phyloP scores from a whole-genome alignment of 441 rosid genomes.

The Bocquillonia castaneifolia region DNA sequence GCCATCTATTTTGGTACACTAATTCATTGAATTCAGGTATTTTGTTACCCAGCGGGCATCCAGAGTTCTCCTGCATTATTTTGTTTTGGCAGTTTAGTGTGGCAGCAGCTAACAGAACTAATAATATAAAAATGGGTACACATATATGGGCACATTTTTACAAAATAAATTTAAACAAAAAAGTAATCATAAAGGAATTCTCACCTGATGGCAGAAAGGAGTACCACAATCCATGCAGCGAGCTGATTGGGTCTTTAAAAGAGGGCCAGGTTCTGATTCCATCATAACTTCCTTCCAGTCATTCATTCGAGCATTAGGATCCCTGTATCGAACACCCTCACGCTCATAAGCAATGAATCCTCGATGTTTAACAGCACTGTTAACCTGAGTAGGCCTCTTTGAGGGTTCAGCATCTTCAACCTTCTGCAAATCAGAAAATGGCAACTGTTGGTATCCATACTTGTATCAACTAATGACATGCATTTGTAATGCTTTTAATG shows the following conservation, averaged over 20 bases:
- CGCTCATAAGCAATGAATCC: conserved; percentile 96
- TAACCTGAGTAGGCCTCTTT: conserved; percentile 64
- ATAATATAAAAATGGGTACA: neutral
- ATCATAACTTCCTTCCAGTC: conserved; percentile 98
- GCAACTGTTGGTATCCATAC: neutral
- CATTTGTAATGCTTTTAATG: neutral
- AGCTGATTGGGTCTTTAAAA: conserved; percentile 89
- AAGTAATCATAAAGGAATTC: neutral
- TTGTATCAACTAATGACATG: neutral
- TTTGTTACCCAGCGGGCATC: conserved; percentile 99
- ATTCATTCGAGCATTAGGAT: conserved; percentile 75
- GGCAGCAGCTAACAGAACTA: neutral
- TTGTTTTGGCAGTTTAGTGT: neutral
- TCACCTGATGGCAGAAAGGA: conserved; percentile 99
- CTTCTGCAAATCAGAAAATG: conserved; percentile 30
- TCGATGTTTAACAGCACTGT: conserved; percentile 68
- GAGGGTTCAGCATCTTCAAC: conserved; percentile 37
- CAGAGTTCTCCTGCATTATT: conserved; percentile 79
- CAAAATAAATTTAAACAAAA: neutral
- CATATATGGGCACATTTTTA: neutral
- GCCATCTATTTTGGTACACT: conserved; percentile 99
- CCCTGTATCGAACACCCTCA: conserved; percentile 87
- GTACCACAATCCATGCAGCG: conserved; percentile 99
- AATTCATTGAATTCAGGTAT: conserved; percentile 99
- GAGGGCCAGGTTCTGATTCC: conserved; percentile 78